These are phyloP conservation scores for Vitis cinerea DNA, from an alignment of 164 flowering plant genomes.

Conservation along the genomic window DNA sequence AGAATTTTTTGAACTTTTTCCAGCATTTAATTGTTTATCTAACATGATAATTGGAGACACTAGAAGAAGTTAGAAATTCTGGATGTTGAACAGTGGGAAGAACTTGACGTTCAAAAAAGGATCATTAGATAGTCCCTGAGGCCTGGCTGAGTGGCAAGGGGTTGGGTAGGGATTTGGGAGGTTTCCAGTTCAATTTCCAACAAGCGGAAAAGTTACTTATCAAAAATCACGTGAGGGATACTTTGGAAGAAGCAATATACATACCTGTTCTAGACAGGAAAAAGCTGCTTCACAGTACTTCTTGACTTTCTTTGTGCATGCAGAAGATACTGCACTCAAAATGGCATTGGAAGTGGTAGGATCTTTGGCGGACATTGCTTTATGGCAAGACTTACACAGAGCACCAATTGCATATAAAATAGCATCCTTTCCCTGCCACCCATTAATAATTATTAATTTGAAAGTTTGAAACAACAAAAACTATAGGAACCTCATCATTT, in stretches of 20 bases:
- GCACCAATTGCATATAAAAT: conserved; percentile 75
- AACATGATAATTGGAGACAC: too few relatives aligned
- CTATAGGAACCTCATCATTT: too few relatives aligned
- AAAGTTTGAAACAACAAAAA: too few relatives aligned
- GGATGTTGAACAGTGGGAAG: neutral
- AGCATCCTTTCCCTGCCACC: conserved; percentile 82
- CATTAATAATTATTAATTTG: neutral
- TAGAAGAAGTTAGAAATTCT: too few relatives aligned
- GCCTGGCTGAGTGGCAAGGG: neutral
- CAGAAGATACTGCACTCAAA: conserved; percentile 59
- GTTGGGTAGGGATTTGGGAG: neutral
- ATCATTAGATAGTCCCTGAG: too few relatives aligned
- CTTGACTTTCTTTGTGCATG: conserved; percentile 71
- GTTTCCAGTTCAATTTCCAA: neutral
- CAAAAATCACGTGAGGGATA: neutral
- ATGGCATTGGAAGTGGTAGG: conserved; percentile 56
- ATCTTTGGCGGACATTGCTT: conserved; percentile 58
- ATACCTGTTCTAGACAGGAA: conserved; percentile 76
- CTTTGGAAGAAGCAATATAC: neutral
- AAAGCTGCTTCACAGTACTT: conserved; percentile 89
- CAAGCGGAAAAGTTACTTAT: neutral
- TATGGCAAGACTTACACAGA: conserved; percentile 71
- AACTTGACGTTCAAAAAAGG: neutral
- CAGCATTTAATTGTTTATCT: too few relatives aligned
- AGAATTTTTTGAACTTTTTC: too few relatives aligned